phyloP scores from a whole-genome alignment of 495 filamentous ascomycete species.

The Tuber microsphaerosporum region DNA sequence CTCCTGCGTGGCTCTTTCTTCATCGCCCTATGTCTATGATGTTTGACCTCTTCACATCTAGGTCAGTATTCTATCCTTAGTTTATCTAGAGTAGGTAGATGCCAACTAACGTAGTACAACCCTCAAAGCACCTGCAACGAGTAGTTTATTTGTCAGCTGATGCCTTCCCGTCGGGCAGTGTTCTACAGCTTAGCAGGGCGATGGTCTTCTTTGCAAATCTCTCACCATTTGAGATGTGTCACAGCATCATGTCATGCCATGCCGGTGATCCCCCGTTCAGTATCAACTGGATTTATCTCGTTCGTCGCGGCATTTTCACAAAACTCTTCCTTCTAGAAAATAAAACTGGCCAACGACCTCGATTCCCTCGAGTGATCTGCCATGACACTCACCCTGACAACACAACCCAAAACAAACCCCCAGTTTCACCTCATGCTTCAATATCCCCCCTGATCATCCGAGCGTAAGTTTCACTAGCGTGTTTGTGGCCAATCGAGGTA shows the following conservation, averaged over 20 bases:
- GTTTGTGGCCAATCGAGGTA: background rate
- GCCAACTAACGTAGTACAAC: background rate
- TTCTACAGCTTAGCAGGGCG: background rate
- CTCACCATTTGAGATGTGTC: background rate
- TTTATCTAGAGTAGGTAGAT: background rate
- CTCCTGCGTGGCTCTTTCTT: background rate
- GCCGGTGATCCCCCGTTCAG: background rate
- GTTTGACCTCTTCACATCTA: background rate
- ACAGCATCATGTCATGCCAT: background rate
- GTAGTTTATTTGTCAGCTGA: background rate
- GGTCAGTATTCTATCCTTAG: background rate
- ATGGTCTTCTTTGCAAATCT: background rate
- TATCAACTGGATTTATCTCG: background rate
- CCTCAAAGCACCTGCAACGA: background rate
- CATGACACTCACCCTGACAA: constrained; percentile 5
- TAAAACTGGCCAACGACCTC: background rate
- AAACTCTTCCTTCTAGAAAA: background rate
- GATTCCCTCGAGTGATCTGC: background rate
- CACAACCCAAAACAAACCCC: constrained; percentile 4
- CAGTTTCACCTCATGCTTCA: constrained; percentile 3
- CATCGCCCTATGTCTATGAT: background rate
- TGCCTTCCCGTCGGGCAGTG: background rate
- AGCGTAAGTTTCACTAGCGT: background rate
- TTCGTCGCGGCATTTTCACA: background rate
- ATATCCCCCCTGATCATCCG: background rate